These are phyloP conservation scores for Aspergillus avenaceus DNA, from an alignment of 495 filamentous ascomycete genomes.

Conservation along the genomic window DNA sequence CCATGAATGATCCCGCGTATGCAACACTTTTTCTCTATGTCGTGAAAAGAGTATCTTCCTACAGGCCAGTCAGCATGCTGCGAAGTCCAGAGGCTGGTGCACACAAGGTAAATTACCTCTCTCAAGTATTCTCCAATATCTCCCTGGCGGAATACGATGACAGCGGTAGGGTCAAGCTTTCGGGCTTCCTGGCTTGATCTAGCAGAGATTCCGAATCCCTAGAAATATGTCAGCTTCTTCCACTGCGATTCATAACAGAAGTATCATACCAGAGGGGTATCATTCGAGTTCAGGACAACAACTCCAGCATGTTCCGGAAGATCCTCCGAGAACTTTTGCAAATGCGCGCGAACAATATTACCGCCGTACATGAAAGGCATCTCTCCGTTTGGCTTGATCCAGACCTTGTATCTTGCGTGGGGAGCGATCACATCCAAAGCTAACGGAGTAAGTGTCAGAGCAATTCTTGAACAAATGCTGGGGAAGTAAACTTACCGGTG, in stretches of 20 bases:
- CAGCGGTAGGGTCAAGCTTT: conserved; percentile 81
- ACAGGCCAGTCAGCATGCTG: conserved; percentile 9
- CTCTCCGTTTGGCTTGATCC: conserved; percentile 91
- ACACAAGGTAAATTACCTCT: conserved; percentile 45
- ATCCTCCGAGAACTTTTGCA: conserved; percentile 84
- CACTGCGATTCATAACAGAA: background rate
- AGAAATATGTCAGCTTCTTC: background rate
- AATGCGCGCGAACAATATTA: conserved; percentile 87
- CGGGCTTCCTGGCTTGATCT: conserved; percentile 76
- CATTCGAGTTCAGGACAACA: conserved; percentile 39
- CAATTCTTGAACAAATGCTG: background rate
- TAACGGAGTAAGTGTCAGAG: background rate
- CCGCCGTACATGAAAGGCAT: conserved; percentile 90
- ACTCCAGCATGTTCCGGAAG: conserved; percentile 49
- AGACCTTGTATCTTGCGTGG: conserved; percentile 89
- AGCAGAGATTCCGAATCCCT: conserved; percentile 74
- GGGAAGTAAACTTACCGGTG: conserved; percentile 13
- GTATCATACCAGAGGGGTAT: conserved; percentile 46
- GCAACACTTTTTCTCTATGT: conserved; percentile 18
- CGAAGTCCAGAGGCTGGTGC: background rate
- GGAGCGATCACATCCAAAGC: conserved; percentile 75
- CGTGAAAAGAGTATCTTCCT: conserved; percentile 47
- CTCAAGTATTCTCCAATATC: conserved; percentile 91
- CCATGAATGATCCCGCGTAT: conserved; percentile 12
- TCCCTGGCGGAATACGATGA: conserved; percentile 78